These are phyloP conservation scores for Clitocybe nebularis DNA, from an alignment of 1,284 basidiomycete species.

Conservation along the genomic window DNA sequence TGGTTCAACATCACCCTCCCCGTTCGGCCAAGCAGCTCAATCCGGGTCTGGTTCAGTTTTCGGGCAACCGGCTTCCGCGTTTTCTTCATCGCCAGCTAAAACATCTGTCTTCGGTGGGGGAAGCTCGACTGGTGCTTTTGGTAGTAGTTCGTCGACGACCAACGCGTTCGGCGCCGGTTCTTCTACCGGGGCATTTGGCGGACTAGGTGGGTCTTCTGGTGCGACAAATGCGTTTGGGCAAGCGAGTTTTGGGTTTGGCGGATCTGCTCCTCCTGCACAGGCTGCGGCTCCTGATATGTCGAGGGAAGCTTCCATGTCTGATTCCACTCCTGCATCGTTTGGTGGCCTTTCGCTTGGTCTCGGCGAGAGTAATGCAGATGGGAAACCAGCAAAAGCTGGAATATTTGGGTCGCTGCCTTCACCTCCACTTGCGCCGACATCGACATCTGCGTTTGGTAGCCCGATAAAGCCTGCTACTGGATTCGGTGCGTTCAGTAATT, in stretches of 20 bases:
- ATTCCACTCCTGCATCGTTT: constrained; percentile 30
- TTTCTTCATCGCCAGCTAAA: constrained; percentile 5
- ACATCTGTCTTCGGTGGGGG: constrained; percentile 2
- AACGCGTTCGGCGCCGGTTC: constrained; percentile 11
- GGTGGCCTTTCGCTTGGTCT: constrained; percentile 33
- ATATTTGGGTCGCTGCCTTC: constrained; percentile 34
- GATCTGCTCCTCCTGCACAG: constrained; percentile 6
- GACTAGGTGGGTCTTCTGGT: constrained; percentile 15
- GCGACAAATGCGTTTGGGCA: constrained; percentile 24
- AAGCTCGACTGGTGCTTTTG: constrained; percentile 17
- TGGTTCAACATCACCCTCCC: neutral
- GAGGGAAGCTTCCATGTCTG: constrained; percentile 34
- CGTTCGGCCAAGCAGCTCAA: constrained; percentile 4
- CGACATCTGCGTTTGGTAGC: constrained; percentile 23
- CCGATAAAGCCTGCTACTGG: constrained; percentile 34
- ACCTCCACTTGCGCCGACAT: constrained; percentile 14
- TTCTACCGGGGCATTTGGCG: constrained; percentile 16
- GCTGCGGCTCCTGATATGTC: constrained; percentile 19
- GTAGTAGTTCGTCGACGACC: constrained; percentile 13
- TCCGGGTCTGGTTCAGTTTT: constrained; percentile 19
- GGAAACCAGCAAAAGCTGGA: constrained; percentile 19
- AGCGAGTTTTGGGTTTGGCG: constrained; percentile 21
- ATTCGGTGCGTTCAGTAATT: constrained; percentile 31
- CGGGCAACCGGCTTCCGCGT: constrained; percentile 17
- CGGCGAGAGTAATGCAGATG: constrained; percentile 21